A percentile compares a stretch with the other conserved stretches of the same genome.
These are phyloP conservation scores for Aspergillus brasiliensis DNA, from an alignment of 2,329 filamentous ascomycete species.

Conservation along the genomic window DNA sequence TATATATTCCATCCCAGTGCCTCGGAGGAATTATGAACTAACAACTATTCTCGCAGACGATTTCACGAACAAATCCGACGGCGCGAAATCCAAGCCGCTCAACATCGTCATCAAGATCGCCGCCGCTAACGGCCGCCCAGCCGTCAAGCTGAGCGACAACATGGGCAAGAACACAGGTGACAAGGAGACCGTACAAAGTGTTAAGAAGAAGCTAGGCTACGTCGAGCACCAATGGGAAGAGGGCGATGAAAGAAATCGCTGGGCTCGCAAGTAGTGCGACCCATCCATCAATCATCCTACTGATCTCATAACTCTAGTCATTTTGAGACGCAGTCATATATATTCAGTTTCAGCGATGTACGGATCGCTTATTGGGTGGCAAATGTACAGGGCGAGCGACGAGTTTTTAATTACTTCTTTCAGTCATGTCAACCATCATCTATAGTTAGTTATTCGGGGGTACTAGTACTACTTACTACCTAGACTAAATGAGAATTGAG, in stretches of 20 bases:
- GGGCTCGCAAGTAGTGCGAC: neutral
- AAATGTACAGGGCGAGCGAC: neutral
- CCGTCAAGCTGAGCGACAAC: conserved; percentile 93
- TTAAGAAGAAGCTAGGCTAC: conserved; percentile 86
- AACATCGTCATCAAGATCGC: conserved; percentile 99
- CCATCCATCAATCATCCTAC: too few species aligned
- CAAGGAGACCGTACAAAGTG: conserved; percentile 71
- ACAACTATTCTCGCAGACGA: conserved; percentile 62
- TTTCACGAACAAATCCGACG: conserved; percentile 71
- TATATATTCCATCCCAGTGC: neutral
- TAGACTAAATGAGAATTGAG: too few species aligned
- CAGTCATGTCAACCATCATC: neutral
- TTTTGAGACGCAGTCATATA: neutral
- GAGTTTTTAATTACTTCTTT: neutral
- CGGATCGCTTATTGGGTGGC: neutral
- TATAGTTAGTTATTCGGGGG: neutral
- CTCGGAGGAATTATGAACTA: neutral
- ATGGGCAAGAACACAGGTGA: conserved; percentile 93
- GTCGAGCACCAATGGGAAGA: conserved; percentile 79
- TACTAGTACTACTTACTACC: too few species aligned
- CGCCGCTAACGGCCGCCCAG: conserved; percentile 75
- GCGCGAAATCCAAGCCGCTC: conserved; percentile 82
- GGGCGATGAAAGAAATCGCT: conserved; percentile 57
- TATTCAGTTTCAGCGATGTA: neutral
- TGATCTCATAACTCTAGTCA: neutral